Base-by-base conservation (phyloP, 257 asterid genomes). In the Salvia splendens region DNA sequence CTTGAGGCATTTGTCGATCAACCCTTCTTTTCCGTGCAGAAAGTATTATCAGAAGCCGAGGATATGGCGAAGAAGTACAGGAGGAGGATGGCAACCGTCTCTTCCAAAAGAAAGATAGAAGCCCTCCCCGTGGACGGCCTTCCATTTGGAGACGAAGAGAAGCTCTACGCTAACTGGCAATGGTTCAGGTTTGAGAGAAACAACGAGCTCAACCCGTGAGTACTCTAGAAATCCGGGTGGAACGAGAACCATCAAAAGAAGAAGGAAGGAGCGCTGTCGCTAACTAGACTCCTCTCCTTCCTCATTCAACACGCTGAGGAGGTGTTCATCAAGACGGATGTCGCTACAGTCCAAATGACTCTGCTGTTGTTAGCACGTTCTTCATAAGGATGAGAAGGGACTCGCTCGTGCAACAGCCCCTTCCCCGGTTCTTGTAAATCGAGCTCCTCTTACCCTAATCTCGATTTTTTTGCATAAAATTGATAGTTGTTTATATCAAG, bases 31-130 rank as follows among this genome's bases (percentile, higher is more conserved):
- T 67, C 55, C 62, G 17, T 67, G 42, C 88, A 93, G 96, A 88
- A 73, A 85, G 92, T 94, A 59, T 91, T 84, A 79, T 78, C 86
- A 7, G 96, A 94, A 87, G 99, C 99, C 48, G 81, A 80, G 79
- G 78, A 51, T 78, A 85, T 91, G 95, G 96, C 97, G 0, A 88
- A 85, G 83, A 91, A 83, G 70, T 91, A 87, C 85, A 78, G 89
- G 80, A 84, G 68, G 82, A 85, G 61, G 59, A 61, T 83, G 36
- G 69, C 80, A 28, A 59, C 78, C 8, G 16, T 75, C 68, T 80
- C 86, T 15, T 12, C 80, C 40, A 70, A 76, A 30, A 67, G 73
- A 16, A 87, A 85, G 64, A 28, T 36, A 2, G 96, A 86, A 70
- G 70, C 84, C 61, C 85, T 80, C 30, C 30, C 92, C 2, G 49